Conservation (phyloP, 768 basidiomycete species). For the Chalciporus chontae region DNA sequence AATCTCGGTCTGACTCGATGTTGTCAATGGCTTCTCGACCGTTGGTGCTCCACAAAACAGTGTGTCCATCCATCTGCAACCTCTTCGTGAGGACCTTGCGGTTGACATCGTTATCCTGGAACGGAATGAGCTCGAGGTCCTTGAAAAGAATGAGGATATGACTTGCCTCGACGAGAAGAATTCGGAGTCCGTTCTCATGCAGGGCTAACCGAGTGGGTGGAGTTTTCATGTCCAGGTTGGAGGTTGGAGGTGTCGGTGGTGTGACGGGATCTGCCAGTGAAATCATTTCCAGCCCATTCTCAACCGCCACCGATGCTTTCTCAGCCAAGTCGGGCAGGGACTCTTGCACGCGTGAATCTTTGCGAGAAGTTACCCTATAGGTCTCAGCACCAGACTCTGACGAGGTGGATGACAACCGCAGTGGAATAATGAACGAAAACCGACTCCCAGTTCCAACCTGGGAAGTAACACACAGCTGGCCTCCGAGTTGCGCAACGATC, state of each 20-base stretch:
- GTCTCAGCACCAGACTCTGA: constrained; percentile 1
- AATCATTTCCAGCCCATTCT: too few relatives aligned
- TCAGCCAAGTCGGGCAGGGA: too few relatives aligned
- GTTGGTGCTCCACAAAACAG: constrained; percentile 62
- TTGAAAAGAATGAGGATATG: not conserved
- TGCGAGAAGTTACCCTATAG: too few relatives aligned
- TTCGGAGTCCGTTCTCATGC: not conserved
- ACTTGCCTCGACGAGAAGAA: constrained; percentile 63
- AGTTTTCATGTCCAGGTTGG: not conserved
- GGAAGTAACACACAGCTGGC: constrained; percentile 77
- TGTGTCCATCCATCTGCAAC: constrained; percentile 61
- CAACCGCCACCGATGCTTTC: too few relatives aligned
- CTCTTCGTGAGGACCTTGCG: constrained; percentile 67
- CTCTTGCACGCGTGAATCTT: too few relatives aligned
- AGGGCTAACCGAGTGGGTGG: not conserved
- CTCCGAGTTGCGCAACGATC: constrained; percentile 75
- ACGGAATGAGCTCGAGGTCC: not conserved
- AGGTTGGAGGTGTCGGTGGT: not conserved
- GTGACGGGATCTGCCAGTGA: not conserved
- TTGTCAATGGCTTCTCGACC: constrained; percentile 72
- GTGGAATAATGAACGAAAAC: constrained; percentile 71
- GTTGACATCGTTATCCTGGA: constrained; percentile 72
- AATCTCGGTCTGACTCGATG: constrained; percentile 52
- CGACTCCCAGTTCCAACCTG: constrained; percentile 60
- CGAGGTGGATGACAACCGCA: constrained; percentile 39